Conservation (phyloP, 176 grass and related monocot genomes). For the Puya raimondii region DNA sequence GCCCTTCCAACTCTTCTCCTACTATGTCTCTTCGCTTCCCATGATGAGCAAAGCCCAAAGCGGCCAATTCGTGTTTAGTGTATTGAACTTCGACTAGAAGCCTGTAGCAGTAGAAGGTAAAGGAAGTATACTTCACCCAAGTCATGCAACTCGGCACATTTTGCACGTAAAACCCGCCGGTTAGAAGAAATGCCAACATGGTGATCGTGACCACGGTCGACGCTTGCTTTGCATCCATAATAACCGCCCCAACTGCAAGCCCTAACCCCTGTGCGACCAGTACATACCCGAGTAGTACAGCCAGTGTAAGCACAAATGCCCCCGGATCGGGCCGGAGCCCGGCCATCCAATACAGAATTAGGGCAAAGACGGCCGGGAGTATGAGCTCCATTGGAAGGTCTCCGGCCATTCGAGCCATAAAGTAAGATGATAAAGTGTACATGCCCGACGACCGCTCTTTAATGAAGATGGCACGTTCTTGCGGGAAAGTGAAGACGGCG, state of each 20-base stretch:
- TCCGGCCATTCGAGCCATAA: constrained; percentile 60
- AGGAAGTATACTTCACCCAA: constrained; percentile 89
- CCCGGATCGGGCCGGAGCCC: constrained; percentile 45
- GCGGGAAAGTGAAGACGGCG: constrained; percentile 85
- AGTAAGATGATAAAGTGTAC: constrained; percentile 93
- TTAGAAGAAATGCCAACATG: constrained; percentile 92
- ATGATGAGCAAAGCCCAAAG: constrained; percentile 1
- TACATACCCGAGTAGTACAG: constrained; percentile 57
- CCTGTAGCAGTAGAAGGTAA: constrained; percentile 92
- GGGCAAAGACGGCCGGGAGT: constrained; percentile 48
- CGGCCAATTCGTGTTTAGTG: constrained; percentile 17
- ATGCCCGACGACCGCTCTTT: constrained; percentile 76
- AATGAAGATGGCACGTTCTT: constrained; percentile 49
- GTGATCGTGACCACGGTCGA: constrained; percentile 60
- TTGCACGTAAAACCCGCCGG: constrained; percentile 82
- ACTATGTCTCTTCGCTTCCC: background rate
- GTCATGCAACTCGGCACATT: constrained; percentile 60
- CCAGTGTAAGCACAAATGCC: constrained; percentile 63
- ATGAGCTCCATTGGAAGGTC: constrained; percentile 98
- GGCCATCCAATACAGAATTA: constrained; percentile 86
- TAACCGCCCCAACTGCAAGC: constrained; percentile 54
- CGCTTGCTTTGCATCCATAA: constrained; percentile 93
- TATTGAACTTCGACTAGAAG: constrained; percentile 82
- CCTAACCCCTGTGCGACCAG: constrained; percentile 77
- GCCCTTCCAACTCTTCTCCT: background rate